Conservation (phyloP, 306 rosid genomes). For the Betula pendula region DNA sequence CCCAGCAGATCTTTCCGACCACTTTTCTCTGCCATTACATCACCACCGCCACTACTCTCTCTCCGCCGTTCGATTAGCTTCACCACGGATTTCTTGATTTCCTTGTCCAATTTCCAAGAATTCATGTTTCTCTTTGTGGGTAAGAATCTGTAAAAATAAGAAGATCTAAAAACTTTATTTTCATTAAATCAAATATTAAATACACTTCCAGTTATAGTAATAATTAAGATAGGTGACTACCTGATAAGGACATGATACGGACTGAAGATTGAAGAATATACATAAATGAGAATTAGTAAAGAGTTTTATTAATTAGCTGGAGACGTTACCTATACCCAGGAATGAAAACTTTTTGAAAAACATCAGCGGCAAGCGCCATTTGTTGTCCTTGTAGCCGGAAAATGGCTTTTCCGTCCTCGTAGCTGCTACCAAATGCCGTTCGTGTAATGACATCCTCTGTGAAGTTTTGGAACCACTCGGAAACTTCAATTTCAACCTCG, state of each 20-base stretch:
- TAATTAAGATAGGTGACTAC: neutral
- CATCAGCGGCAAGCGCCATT: constrained; percentile 80
- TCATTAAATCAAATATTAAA: neutral
- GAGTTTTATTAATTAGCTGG: no score
- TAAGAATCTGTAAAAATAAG: constrained; percentile 46
- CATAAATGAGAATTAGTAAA: neutral
- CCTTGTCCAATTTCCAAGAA: constrained; percentile 77
- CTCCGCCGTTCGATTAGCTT: constrained; percentile 53
- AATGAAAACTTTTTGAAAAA: constrained; percentile 81
- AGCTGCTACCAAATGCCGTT: constrained; percentile 84
- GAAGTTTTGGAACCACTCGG: constrained; percentile 71
- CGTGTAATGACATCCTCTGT: constrained; percentile 82
- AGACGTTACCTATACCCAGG: constrained; percentile 82
- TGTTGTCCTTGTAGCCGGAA: constrained; percentile 76
- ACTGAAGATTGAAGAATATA: neutral
- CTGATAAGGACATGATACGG: constrained; percentile 7
- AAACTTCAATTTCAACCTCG: constrained; percentile 90
- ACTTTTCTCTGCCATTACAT: constrained; percentile 23
- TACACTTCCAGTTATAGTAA: neutral
- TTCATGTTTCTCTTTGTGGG: constrained; percentile 77
- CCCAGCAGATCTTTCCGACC: constrained; percentile 78
- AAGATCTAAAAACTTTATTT: constrained; percentile 8
- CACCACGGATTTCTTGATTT: constrained; percentile 58
- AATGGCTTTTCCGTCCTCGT: constrained; percentile 86
- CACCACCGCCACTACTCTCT: constrained; percentile 21